Evolutionary conservation across 257 asterid species (phyloP).

Genomic region (Nicotiana tabacum): DNA sequence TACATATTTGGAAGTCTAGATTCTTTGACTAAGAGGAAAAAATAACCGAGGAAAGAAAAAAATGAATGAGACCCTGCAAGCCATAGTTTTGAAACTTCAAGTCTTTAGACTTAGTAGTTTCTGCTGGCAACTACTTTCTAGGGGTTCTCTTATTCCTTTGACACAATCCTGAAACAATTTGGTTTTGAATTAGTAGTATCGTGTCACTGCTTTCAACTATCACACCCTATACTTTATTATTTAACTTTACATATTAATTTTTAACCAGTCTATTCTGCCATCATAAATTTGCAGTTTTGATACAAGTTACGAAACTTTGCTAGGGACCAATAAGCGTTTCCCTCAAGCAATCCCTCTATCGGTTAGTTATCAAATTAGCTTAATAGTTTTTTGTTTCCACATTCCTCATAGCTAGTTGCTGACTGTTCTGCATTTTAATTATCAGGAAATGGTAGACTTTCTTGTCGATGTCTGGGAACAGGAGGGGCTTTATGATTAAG

Average conservation of each 20-base stretch:
- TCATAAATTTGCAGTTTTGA: constrained; percentile 51
- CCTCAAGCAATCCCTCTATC: constrained; percentile 74
- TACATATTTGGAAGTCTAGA: not conserved
- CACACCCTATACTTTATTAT: not conserved
- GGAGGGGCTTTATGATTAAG: constrained; percentile 42
- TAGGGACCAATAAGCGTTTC: constrained; percentile 72
- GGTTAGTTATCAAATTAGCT: constrained; percentile 42
- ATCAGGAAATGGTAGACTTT: constrained; percentile 44
- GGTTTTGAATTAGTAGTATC: not conserved
- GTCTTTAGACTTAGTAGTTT: not conserved
- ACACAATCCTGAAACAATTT: not conserved
- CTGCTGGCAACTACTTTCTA: not conserved
- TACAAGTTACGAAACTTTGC: constrained; percentile 70
- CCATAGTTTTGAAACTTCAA: not conserved
- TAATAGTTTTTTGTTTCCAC: not conserved
- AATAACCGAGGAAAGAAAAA: not conserved
- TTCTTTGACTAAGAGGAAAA: not conserved
- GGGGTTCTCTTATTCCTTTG: not conserved
- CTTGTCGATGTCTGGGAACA: constrained; percentile 44
- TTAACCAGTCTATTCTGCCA: not conserved
- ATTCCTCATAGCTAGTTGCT: not conserved
- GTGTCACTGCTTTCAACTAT: not conserved
- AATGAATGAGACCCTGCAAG: not conserved
- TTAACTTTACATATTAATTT: not conserved
- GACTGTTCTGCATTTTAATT: not conserved